Evolutionary conservation across 768 basidiomycete species (phyloP).

Genomic region (Tulasnella sp.): DNA sequence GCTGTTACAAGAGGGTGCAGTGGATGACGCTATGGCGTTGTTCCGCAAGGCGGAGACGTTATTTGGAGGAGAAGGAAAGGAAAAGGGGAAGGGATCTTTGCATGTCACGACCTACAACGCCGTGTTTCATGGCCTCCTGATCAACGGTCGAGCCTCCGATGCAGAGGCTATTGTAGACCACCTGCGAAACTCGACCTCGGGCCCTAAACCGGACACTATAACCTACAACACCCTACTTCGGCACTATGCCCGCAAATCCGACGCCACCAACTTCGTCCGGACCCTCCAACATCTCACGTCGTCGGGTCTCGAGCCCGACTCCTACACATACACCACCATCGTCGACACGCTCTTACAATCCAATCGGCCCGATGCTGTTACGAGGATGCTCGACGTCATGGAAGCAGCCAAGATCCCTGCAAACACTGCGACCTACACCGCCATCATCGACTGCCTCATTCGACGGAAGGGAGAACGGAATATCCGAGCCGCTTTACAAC

Average conservation of each 20-base stretch:
- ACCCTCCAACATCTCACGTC: slow-evolving; percentile 51
- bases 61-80: slow-evolving; percentile 20
- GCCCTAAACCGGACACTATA: slow-evolving; percentile 60
- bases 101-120: slow-evolving; percentile 52
- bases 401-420: slow-evolving; percentile 60
- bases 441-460: slow-evolving; percentile 71
- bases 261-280: slow-evolving; percentile 53
- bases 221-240: slow-evolving; percentile 77
- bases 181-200: slow-evolving; percentile 33
- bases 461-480: slow-evolving; percentile 45
- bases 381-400: slow-evolving; percentile 66
- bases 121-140: slow-evolving; percentile 60
- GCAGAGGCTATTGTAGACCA: slow-evolving; percentile 37
- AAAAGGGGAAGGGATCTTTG: no score
- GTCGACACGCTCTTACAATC: slow-evolving; percentile 67
- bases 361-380: slow-evolving; percentile 48
- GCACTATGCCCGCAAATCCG: slow-evolving; percentile 53
- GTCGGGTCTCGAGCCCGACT: slow-evolving; percentile 57
- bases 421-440: slow-evolving; percentile 66
- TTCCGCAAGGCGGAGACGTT: not conserved
- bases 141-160: slow-evolving; percentile 29
- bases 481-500: slow-evolving; percentile 53
- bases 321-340: slow-evolving; percentile 80
- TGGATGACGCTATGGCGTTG: slow-evolving; percentile 13
- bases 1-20: slow-evolving; percentile 12